Conservation (phyloP, 805 yeast species). For the Yarrowia osloensis region DNA sequence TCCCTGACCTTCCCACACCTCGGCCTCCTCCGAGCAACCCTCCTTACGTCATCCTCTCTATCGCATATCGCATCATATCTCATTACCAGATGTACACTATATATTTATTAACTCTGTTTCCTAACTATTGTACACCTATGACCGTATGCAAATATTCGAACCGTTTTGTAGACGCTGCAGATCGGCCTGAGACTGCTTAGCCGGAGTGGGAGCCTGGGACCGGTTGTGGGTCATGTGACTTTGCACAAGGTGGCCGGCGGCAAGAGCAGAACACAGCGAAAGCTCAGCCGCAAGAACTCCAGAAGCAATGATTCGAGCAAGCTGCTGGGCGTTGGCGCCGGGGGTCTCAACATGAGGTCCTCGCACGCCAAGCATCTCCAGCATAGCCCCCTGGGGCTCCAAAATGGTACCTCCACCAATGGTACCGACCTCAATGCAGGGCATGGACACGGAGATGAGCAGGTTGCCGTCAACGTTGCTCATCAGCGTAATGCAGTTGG, state of each 20-base stretch:
- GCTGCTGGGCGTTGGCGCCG: constrained; percentile 90
- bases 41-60: too few relatives aligned
- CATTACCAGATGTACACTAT: constrained; percentile 19
- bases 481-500: constrained; percentile 97
- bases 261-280: constrained; percentile 91
- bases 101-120: constrained; percentile 26
- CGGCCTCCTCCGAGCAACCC: too few relatives aligned
- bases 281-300: constrained; percentile 96
- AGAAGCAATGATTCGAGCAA: constrained; percentile 90
- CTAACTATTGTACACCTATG: constrained; percentile 33
- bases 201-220: constrained; percentile 52
- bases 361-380: constrained; percentile 88
- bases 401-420: constrained; percentile 98
- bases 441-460: constrained; percentile 96
- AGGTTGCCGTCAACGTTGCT: constrained; percentile 76
- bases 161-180: constrained; percentile 64
- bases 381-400: constrained; percentile 96
- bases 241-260: constrained; percentile 97
- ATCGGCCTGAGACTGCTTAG: constrained; percentile 45
- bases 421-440: constrained; percentile 97
- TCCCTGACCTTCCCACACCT: too few relatives aligned
- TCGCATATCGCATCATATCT: too few relatives aligned
- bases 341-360: constrained; percentile 95
- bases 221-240: constrained; percentile 97
- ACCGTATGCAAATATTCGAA: constrained; percentile 68